Base-by-base conservation (phyloP, 2,329 filamentous ascomycete species). In the Fusarium sp. region DNA sequence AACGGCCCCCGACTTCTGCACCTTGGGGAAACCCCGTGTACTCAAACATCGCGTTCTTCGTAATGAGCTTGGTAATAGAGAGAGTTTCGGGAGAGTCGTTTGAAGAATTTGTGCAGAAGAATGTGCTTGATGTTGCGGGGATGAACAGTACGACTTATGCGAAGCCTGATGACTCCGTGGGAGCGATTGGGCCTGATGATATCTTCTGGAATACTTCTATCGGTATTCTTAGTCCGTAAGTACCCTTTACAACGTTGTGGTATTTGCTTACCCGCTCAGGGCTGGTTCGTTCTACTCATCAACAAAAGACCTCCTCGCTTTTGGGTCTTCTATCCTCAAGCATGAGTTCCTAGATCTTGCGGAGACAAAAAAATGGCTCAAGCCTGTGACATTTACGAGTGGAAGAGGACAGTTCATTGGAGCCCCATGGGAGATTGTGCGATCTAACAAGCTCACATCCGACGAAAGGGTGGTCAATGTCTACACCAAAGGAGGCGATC, bases 221-320 rank as follows among this genome's bases (percentile, higher is more conserved):
- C 8, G 63, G 65, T 3, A 52, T 68, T 15, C 14, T 61, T 14
- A 31, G 66, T 12, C 65, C 56, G 63, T 62, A 27, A 27, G 27
- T 27, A 7, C 27, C 27, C 27, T 27, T 27, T 7, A 27, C 27
- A 27, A 27, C 27, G 27, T 27, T 27, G 27, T 7, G 27, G 27
- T 27, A 5, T 27, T 27, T 27, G 27, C 27, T 27, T 27, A 27
- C 6, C 5, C 27, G 27, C 27, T 27, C 6, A 27, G 27, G 27
- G 63, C 44, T 47, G 65, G 65, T 3, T 59, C 53, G 5, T 56
- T 44, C 25, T 62, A 68, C 22, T 67, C 65, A 7, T 45, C 63
- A 15, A 68, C 49, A 11, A 68, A 68, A 1, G 65, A 68, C 7
- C 49, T 68, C 4, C 65, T 68, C 3, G 44, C 65, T 9, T 68